Evolutionary conservation across 116 monocot species (phyloP).

Genomic region (Cymodocea nodosa): DNA sequence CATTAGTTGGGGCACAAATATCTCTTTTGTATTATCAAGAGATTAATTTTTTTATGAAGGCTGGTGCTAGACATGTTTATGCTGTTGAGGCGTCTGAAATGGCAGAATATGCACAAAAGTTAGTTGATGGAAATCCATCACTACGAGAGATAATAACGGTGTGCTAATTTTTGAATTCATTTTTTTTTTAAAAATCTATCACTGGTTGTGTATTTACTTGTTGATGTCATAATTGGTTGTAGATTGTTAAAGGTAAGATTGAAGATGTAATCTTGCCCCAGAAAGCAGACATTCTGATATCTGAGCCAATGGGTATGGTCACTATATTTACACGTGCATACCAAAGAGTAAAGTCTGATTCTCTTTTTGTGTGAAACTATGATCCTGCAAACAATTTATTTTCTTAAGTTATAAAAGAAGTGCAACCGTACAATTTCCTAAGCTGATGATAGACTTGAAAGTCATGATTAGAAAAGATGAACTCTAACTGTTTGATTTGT

Average conservation of each 20-base stretch:
- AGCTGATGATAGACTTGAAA: too few species aligned
- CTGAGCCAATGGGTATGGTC: slow-evolving; percentile 97
- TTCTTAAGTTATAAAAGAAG: too few species aligned
- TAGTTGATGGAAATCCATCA: slow-evolving; percentile 88
- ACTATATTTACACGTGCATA: neutral
- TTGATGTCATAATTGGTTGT: slow-evolving; percentile 8
- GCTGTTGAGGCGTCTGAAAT: slow-evolving; percentile 99
- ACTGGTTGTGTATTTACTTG: neutral
- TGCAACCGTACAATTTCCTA: too few species aligned
- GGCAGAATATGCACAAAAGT: slow-evolving; percentile 84
- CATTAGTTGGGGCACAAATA: neutral
- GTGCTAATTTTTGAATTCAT: slow-evolving; percentile 8
- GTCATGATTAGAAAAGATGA: too few species aligned
- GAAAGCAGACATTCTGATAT: slow-evolving; percentile 98
- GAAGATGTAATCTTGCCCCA: slow-evolving; percentile 93
- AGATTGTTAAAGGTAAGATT: slow-evolving; percentile 97
- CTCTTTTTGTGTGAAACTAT: neutral
- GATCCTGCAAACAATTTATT: too few species aligned
- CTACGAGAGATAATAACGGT: slow-evolving; percentile 83
- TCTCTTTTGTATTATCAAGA: neutral
- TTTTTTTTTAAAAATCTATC: too few species aligned
- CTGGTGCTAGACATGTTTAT: slow-evolving; percentile 99
- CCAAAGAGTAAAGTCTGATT: neutral
- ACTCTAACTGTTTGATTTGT: too few species aligned
- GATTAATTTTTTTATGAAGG: slow-evolving; percentile 27